Evolutionary conservation across 2,329 filamentous ascomycete genomes (phyloP), one percentile per base, ranked within the genome.

Genomic region (Xylariales sp.): DNA sequence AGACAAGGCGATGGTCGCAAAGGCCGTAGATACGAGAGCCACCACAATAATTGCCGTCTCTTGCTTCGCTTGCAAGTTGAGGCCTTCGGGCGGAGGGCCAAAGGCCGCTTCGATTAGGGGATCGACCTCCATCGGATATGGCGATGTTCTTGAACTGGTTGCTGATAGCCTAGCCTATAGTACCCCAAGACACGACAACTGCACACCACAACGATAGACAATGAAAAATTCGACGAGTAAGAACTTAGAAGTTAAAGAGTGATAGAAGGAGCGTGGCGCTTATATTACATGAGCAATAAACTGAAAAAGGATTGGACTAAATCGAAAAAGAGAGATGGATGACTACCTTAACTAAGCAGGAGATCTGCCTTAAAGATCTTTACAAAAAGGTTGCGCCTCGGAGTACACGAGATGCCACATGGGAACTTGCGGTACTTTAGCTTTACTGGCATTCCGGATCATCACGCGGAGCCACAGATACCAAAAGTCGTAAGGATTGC

Each of bases 91-190:
- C 12, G 72, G 71, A 39, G 67, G 69, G 34, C 74, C 69, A 36
- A 71, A 71, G 48, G 28, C 66, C 18, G 32, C 48, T 39, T 63
- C 16, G 39, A 74, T 69, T 7, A 46, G 48, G 0, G 72, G 72
- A 63, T 75, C 65, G n/a, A 73, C 30, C 45, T 71, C 72, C 71
- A 72, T 70, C 46, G 55, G 54, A 14, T n/a, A 41, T 12, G n/a
- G 18, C 14, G 32, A 57, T 45, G 30, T 34, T 58, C 3, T 59
- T 48, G 39, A 41, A 41, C 49, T 30, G 16, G n/a, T 49, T 53
- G 45, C 61, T 43, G 39, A 54, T 18, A 64, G 23, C 23, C 23
- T 23, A 23, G 23, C 23, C 23, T 23, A 23, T 23, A 23, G 23
- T 34, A 28, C 41, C 55, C 30, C 39, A 23, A 59, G n/a, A 43